These are phyloP conservation scores for Cryphonectria nitschkei DNA, from an alignment of 2,329 filamentous ascomycete genomes.

Conservation along the genomic window DNA sequence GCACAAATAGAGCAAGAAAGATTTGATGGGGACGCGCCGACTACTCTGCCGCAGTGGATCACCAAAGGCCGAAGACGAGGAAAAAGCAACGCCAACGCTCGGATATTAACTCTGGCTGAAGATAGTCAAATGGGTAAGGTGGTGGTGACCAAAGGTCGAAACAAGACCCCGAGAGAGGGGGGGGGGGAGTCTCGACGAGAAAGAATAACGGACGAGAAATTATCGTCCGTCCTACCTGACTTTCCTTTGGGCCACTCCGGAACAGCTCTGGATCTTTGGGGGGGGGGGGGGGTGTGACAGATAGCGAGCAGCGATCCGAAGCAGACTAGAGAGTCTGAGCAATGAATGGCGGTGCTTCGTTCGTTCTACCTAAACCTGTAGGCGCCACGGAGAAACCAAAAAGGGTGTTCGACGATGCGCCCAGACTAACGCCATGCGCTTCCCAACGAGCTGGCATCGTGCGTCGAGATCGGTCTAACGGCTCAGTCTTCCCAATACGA, in stretches of 20 bases:
- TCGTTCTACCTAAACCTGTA: slow-evolving; percentile 14
- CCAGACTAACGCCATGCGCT: slow-evolving; percentile 8
- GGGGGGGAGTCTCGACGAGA: slow-evolving; percentile 10
- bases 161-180: neutral
- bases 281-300: slow-evolving; percentile 9
- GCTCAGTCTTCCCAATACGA: slow-evolving; percentile 8
- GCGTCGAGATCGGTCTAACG: slow-evolving; percentile 15
- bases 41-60: neutral
- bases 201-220: neutral
- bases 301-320: slow-evolving; percentile 18
- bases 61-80: slow-evolving; percentile 11
- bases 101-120: slow-evolving; percentile 1
- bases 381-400: slow-evolving; percentile 9
- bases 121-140: neutral
- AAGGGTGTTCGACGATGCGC: slow-evolving; percentile 13
- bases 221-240: slow-evolving; percentile 22
- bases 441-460: slow-evolving; percentile 9
- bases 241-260: slow-evolving; percentile 16
- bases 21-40: slow-evolving; percentile 11
- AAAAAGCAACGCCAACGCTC: slow-evolving; percentile 5
- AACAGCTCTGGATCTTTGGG: slow-evolving; percentile 15
- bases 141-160: neutral
- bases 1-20: neutral
- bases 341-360: slow-evolving; percentile 19
- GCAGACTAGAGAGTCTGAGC: slow-evolving; percentile 9